phyloP scores from a whole-genome alignment of 306 rosid genomes.

The Lathyrus oleraceus region DNA sequence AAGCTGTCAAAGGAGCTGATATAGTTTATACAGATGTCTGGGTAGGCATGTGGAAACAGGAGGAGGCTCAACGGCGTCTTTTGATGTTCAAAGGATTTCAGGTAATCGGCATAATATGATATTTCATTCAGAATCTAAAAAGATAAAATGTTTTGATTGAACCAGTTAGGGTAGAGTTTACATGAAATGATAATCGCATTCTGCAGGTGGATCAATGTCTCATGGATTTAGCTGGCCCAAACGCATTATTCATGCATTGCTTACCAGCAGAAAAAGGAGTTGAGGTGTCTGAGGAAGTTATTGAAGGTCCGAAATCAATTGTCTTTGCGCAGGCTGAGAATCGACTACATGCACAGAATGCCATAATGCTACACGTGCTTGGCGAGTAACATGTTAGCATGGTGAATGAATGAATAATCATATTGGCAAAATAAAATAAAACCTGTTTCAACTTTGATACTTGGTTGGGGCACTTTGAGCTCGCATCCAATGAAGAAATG shows the following conservation, averaged over 20 bases:
- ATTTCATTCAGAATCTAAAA: neutral
- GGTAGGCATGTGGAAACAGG: slow-evolving; percentile 99
- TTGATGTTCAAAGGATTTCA: slow-evolving; percentile 72
- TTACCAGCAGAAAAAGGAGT: slow-evolving; percentile 90
- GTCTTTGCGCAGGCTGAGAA: slow-evolving; percentile 93
- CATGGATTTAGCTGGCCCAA: slow-evolving; percentile 78
- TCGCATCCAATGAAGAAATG: neutral
- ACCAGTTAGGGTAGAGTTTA: neutral
- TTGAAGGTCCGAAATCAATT: slow-evolving; percentile 81
- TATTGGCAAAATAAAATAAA: slow-evolving; percentile 12
- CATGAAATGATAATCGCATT: neutral
- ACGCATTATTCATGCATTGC: slow-evolving; percentile 84
- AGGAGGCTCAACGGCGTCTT: slow-evolving; percentile 69
- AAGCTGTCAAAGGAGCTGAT: slow-evolving; percentile 88
- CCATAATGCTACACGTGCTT: slow-evolving; percentile 81
- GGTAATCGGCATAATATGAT: slow-evolving; percentile 42
- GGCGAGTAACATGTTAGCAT: slow-evolving; percentile 46
- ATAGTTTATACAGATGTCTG: slow-evolving; percentile 79
- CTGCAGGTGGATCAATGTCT: slow-evolving; percentile 69
- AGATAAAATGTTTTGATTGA: neutral
- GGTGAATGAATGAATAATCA: neutral
- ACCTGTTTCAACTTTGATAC: neutral
- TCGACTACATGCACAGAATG: slow-evolving; percentile 90
- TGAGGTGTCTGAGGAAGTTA: slow-evolving; percentile 74
- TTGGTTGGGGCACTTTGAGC: neutral